Percentiles rank a stretch among this genome's conserved stretches.
Evolutionary conservation across 2,329 filamentous ascomycete species (phyloP).

Genomic region (Blumeria graminis): DNA sequence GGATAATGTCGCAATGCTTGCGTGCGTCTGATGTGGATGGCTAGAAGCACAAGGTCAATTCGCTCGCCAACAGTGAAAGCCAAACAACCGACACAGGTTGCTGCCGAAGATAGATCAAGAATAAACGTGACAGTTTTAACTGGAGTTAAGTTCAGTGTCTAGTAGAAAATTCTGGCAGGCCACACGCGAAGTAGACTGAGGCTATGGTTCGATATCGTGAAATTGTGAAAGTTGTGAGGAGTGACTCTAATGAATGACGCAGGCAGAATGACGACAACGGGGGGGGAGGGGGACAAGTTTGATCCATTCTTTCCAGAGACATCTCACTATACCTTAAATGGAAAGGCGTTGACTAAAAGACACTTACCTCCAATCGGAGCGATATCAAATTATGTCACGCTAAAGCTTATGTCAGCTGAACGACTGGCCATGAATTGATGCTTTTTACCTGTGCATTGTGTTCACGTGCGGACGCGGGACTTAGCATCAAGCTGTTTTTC

Average conservation of each 20-base stretch:
- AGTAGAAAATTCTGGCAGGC: not conserved
- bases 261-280: conserved; percentile 1
- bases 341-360: not conserved
- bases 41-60: not conserved
- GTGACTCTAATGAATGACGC: not conserved
- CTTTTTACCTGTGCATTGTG: too few species aligned
- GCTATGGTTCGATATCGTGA: not conserved
- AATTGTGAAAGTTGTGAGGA: not conserved
- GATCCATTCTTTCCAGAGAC: not conserved
- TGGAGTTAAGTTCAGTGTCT: not conserved
- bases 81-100: not conserved
- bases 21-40: not conserved
- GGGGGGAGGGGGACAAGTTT: not conserved
- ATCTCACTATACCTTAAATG: not conserved
- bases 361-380: too few species aligned
- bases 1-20: not conserved
- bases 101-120: not conserved
- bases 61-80: not conserved
- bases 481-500: too few species aligned
- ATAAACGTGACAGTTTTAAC: too few species aligned
- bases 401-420: too few species aligned
- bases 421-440: too few species aligned
- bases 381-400: too few species aligned
- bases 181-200: not conserved
- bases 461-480: too few species aligned